These are phyloP conservation scores for Penicillium sclerotiorum DNA, from an alignment of 2,329 filamentous ascomycete genomes.

Conservation along the genomic window DNA sequence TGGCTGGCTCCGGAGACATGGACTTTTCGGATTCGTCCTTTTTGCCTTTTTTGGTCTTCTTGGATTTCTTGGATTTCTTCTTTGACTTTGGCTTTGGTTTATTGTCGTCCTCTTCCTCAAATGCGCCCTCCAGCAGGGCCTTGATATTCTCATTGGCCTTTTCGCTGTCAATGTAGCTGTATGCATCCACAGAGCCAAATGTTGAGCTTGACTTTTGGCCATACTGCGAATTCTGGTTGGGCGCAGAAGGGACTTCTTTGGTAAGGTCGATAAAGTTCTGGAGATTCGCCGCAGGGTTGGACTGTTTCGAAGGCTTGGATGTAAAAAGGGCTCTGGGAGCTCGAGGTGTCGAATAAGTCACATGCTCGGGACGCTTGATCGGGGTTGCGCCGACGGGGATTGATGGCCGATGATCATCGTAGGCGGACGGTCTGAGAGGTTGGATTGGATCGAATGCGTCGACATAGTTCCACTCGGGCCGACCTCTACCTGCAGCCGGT, in stretches of 20 bases:
- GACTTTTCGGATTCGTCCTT: conserved; percentile 23
- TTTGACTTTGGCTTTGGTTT: conserved; percentile 34
- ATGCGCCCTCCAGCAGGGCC: conserved; percentile 53
- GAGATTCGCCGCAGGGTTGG: conserved; percentile 46
- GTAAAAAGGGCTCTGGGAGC: conserved; percentile 57
- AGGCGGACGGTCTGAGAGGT: conserved; percentile 40
- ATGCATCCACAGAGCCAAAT: conserved; percentile 59
- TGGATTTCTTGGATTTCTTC: conserved; percentile 42
- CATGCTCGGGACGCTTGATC: conserved; percentile 54
- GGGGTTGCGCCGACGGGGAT: conserved; percentile 38
- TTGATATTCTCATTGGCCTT: conserved; percentile 58
- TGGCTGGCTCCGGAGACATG: conserved; percentile 1
- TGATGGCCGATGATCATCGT: conserved; percentile 35
- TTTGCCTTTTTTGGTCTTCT: conserved; percentile 31
- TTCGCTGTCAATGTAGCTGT: conserved; percentile 52
- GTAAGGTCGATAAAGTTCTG: conserved; percentile 56
- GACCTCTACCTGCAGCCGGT: conserved; percentile 18
- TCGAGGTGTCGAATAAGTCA: conserved; percentile 51
- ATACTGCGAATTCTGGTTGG: neutral
- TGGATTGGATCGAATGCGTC: conserved; percentile 46
- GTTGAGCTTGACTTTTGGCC: conserved; percentile 45
- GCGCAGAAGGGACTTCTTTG: conserved; percentile 39
- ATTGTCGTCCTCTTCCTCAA: conserved; percentile 53
- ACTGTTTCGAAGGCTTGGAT: conserved; percentile 49
- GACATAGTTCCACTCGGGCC: no score